A percentile compares a stretch with the other conserved stretches of the same genome.
Evolutionary conservation across 2,329 filamentous ascomycete genomes (phyloP).

Genomic region (Botrytis galanthina): DNA sequence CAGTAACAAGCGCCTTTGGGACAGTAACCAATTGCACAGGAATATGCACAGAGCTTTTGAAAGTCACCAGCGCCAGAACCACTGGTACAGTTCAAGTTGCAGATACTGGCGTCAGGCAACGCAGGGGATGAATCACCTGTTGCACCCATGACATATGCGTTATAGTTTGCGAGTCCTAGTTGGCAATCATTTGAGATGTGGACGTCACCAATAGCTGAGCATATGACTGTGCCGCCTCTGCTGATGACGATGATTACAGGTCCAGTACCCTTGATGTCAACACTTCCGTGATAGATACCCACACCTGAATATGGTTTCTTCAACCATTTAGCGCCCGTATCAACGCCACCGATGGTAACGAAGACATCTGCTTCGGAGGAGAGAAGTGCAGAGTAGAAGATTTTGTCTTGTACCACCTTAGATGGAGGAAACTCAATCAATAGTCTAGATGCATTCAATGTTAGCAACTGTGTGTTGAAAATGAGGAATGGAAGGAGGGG

Average conservation of each 20-base stretch:
- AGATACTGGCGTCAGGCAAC: background rate
- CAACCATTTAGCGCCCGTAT: background rate
- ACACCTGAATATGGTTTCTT: background rate
- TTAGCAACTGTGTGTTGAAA: background rate
- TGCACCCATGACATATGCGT: background rate
- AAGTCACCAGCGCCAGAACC: slow-evolving; percentile 39
- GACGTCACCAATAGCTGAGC: background rate
- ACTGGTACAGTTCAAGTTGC: slow-evolving; percentile 22
- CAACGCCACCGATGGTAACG: background rate
- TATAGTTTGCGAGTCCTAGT: background rate
- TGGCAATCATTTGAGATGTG: background rate
- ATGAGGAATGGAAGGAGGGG: background rate
- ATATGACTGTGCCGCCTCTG: background rate
- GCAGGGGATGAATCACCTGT: background rate
- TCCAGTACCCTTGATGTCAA: background rate
- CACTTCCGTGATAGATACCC: slow-evolving; percentile 12
- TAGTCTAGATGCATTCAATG: background rate
- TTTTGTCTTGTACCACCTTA: background rate
- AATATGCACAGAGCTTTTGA: slow-evolving; percentile 39
- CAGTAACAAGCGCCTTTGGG: slow-evolving; percentile 19
- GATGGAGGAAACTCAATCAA: background rate
- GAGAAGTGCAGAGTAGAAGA: slow-evolving; percentile 9
- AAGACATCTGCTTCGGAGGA: background rate
- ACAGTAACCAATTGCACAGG: slow-evolving; percentile 30
- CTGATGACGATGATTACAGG: background rate